Percentiles rank a stretch among this genome's conserved stretches.
Evolutionary conservation across 2,329 filamentous ascomycete species (phyloP).

Genomic region (Macrophomina pseudophaseolina): DNA sequence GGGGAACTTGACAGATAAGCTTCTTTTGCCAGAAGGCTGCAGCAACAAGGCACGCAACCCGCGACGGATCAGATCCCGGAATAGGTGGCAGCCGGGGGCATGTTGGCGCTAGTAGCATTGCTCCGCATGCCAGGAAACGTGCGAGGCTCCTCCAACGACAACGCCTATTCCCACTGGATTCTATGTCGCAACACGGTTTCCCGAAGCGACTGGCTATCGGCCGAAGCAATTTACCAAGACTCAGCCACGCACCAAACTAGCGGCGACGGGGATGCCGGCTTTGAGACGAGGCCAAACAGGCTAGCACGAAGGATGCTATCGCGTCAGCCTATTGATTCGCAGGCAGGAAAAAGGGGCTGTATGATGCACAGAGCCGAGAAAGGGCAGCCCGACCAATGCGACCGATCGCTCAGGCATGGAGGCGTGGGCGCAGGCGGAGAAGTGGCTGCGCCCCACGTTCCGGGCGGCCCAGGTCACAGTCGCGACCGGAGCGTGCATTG

Average conservation of each 20-base stretch:
- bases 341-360: conserved; percentile 16
- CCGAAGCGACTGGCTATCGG: not conserved
- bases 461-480: not conserved
- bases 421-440: not conserved
- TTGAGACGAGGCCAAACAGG: not conserved
- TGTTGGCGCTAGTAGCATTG: not conserved
- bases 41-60: not conserved
- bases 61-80: not conserved
- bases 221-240: conserved; percentile 11
- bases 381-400: conserved; percentile 2
- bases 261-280: conserved; percentile 3
- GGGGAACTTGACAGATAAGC: not conserved
- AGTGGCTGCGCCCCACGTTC: not conserved
- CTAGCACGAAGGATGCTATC: conserved; percentile 8
- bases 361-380: conserved; percentile 3
- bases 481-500: conserved; percentile 5
- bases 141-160: not conserved
- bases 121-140: not conserved
- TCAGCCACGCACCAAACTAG: conserved; percentile 16
- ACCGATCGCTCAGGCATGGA: not conserved
- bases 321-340: not conserved
- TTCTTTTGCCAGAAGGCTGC: conserved; percentile 3
- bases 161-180: not conserved
- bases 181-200: not conserved
- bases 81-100: not conserved